These are phyloP conservation scores for Paramecium sonneborni DNA, from an alignment of 73 alveolate genomes.

Conservation along the genomic window DNA sequence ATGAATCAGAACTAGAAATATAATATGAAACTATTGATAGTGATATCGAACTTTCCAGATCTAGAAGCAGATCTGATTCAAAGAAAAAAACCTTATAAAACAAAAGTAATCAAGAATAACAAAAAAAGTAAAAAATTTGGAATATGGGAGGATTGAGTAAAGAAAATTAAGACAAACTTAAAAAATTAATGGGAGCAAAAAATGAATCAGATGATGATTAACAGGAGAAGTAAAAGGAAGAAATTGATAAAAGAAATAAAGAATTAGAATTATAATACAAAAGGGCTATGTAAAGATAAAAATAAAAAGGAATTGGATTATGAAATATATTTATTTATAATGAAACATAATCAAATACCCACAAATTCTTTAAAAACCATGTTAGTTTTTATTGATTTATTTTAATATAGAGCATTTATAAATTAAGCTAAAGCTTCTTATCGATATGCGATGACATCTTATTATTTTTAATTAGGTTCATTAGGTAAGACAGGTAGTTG, in stretches of 20 bases:
- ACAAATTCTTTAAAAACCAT: slow-evolving; percentile 31
- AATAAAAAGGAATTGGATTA: slow-evolving; percentile 5
- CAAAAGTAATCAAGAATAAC: background rate
- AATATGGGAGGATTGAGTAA: slow-evolving; percentile 47
- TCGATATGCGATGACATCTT: background rate
- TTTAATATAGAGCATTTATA: slow-evolving; percentile 3
- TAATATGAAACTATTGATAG: background rate
- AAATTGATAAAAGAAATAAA: slow-evolving; percentile 35
- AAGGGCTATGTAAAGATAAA: slow-evolving; percentile 16
- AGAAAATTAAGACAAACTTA: background rate
- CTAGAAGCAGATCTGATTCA: background rate
- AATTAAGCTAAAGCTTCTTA: background rate
- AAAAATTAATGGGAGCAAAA: slow-evolving; percentile 39
- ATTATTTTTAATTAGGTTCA: background rate
- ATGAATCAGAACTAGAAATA: background rate
- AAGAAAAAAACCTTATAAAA: background rate
- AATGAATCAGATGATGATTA: slow-evolving; percentile 42
- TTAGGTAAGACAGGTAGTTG: background rate
- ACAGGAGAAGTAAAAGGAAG: background rate
- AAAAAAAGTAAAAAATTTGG: slow-evolving; percentile 34
- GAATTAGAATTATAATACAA: slow-evolving; percentile 33
- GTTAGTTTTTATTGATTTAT: background rate
- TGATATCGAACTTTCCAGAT: slow-evolving; percentile 2
- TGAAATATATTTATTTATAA: slow-evolving; percentile 4
- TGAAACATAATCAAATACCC: background rate